Evolutionary conservation across 495 filamentous ascomycete genomes (phyloP), one percentile per base, ranked within the genome.

Genomic region (Penicillium flavigenum): DNA sequence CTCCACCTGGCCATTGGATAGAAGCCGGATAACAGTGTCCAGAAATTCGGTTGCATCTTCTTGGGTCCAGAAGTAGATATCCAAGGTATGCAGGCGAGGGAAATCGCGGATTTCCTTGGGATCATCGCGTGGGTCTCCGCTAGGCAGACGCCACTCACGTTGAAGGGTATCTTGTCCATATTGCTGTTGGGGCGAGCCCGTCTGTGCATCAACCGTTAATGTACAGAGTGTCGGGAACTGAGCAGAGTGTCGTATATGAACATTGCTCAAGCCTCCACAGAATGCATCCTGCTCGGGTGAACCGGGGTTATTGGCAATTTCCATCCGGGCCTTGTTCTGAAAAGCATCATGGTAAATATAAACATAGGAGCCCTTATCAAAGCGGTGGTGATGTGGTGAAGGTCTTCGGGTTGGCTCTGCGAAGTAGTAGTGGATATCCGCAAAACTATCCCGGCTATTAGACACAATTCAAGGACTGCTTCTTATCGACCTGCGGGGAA

Each of bases 351-450:
- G 85, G 69, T 92, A 92, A 26, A 96, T 74, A 69, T 96, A 96
- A 39, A 96, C 76, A 63, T 96, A 96, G 14, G 90, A 96, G 47
- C 84, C 84, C 66, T 92, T 92, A 67, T 92, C 89, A 72, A 96
- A 96, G 26, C 91, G 85, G 71, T 96, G 90, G 66, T 92, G 87
- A 27, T 55, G 47, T 36, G 53, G 53, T 38, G 81, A 79, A 11
- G 89, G 89, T 49, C 84, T 88, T 22, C 80, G 76, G 2, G 82
- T 81, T 3, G 91, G 89, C 17, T 81, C 78, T 10, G 85, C 80
- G 74, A 96, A 95, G 69, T 86, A 96, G 71, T 93, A 96, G 73
- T 96, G 92, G 44, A 95, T 78, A 69, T 96, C 92, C 19, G 86
- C 90, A 67, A 91, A 95, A 65, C 92, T 96, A 71, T 42, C 16